Percentiles rank a stretch among this genome's conserved stretches.
Conservation (phyloP, 768 basidiomycete species). For the Boletellus emodensis region DNA sequence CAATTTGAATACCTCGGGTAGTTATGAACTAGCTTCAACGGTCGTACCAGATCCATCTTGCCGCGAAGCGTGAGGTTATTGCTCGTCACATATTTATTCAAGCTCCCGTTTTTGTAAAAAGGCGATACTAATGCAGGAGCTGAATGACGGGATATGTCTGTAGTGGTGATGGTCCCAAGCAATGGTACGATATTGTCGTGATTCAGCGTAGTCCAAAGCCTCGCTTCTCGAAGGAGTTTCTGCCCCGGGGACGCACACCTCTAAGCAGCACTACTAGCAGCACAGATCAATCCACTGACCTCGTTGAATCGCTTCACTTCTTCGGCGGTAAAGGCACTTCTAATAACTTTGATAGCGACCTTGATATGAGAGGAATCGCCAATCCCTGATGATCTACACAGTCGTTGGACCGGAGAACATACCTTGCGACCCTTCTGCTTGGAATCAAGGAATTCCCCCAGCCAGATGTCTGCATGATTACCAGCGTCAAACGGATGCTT, state of each 20-base stretch:
- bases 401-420: neutral
- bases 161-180: constrained; percentile 16
- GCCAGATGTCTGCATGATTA: constrained; percentile 24
- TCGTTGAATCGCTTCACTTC: constrained; percentile 19
- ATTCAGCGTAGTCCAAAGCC: constrained; percentile 22
- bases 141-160: constrained; percentile 14
- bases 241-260: neutral
- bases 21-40: neutral
- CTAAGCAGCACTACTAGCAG: neutral
- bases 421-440: constrained; percentile 7
- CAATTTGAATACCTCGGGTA: neutral
- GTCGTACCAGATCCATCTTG: constrained; percentile 24
- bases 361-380: neutral
- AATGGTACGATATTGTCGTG: constrained; percentile 26
- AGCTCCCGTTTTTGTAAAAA: constrained; percentile 22
- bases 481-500: constrained; percentile 17
- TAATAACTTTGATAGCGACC: constrained; percentile 29
- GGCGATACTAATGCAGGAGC: constrained; percentile 25
- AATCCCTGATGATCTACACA: neutral
- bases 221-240: constrained; percentile 29
- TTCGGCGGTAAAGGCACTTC: constrained; percentile 12
- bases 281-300: constrained; percentile 7
- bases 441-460: constrained; percentile 16
- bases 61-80: constrained; percentile 4
- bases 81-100: constrained; percentile 14